phyloP scores from a whole-genome alignment of 345 rosid species.

The Rhizophora mangle region DNA sequence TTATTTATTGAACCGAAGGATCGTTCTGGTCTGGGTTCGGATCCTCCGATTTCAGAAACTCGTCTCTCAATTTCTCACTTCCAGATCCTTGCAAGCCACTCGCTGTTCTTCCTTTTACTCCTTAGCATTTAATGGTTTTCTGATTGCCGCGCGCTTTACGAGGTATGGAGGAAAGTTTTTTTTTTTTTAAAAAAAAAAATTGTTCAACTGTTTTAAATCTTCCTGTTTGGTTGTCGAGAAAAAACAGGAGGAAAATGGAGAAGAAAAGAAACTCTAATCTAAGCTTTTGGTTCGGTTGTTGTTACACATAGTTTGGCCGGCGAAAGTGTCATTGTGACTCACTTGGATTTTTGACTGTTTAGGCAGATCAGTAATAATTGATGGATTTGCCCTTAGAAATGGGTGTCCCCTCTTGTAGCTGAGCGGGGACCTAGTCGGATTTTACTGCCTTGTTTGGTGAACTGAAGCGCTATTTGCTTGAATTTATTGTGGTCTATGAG shows the following conservation, averaged over 20 bases:
- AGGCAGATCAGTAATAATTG: too few species aligned
- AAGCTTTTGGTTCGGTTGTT: neutral
- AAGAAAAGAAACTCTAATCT: neutral
- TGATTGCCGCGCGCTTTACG: constrained; percentile 37
- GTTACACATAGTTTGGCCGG: neutral
- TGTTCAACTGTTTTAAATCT: neutral
- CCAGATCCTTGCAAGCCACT: constrained; percentile 29
- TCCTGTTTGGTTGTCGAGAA: neutral
- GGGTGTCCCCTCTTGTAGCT: too few species aligned
- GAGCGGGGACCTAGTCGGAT: too few species aligned
- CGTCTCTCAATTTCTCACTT: neutral
- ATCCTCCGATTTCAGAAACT: constrained; percentile 28
- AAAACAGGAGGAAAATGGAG: neutral
- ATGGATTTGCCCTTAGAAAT: too few species aligned
- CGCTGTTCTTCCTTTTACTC: neutral
- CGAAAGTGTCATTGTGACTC: neutral
- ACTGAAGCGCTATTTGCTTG: too few species aligned
- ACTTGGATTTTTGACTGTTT: too few species aligned
- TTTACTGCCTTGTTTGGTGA: too few species aligned
- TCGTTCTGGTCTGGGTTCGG: constrained; percentile 26
- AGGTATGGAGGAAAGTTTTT: constrained; percentile 23
- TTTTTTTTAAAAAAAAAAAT: neutral
- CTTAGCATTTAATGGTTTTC: constrained; percentile 31
- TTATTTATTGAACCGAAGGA: neutral
- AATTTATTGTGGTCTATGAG: too few species aligned